Percentiles rank a stretch among this genome's conserved stretches.
Conservation (phyloP, 768 basidiomycete species). For the Tremella fuciformis region DNA sequence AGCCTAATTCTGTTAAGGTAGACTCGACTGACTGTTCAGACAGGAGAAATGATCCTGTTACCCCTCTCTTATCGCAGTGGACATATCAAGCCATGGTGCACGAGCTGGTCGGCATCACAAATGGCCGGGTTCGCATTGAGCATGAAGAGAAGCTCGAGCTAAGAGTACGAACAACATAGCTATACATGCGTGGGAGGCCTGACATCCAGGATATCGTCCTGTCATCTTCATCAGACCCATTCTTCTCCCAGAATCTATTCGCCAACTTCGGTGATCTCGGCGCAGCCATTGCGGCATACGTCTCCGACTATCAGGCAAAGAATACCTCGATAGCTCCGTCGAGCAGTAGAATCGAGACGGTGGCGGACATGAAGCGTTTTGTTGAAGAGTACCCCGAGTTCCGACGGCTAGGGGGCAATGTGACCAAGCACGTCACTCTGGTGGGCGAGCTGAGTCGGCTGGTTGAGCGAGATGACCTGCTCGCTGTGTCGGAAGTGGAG, state of each 20-base stretch:
- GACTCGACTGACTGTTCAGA: constrained; percentile 54
- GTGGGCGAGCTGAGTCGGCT: constrained; percentile 93
- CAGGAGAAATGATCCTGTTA: constrained; percentile 93
- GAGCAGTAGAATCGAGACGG: constrained; percentile 77
- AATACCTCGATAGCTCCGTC: constrained; percentile 58
- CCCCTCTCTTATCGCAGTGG: constrained; percentile 94
- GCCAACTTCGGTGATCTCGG: constrained; percentile 97
- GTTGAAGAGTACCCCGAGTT: constrained; percentile 99
- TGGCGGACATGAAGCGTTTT: constrained; percentile 93
- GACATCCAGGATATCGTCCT: constrained; percentile 79
- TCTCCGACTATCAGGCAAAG: constrained; percentile 70
- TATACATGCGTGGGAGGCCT: too few species aligned
- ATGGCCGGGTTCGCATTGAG: constrained; percentile 81
- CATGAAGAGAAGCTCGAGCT: constrained; percentile 85
- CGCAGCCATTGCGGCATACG: constrained; percentile 83
- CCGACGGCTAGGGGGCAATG: constrained; percentile 91
- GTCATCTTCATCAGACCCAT: constrained; percentile 84
- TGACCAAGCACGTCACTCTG: constrained; percentile 95
- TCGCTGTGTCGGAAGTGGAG: constrained; percentile 91
- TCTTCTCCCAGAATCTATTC: constrained; percentile 85
- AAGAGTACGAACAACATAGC: too few species aligned
- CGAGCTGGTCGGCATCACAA: constrained; percentile 86
- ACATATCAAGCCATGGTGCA: constrained; percentile 99
- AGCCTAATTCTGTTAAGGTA: constrained; percentile 6
- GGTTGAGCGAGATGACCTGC: constrained; percentile 76